A percentile compares a stretch with the other conserved stretches of the same genome.
These are phyloP conservation scores for Carallia brachiata DNA, from an alignment of 345 rosid species.

Conservation along the genomic window DNA sequence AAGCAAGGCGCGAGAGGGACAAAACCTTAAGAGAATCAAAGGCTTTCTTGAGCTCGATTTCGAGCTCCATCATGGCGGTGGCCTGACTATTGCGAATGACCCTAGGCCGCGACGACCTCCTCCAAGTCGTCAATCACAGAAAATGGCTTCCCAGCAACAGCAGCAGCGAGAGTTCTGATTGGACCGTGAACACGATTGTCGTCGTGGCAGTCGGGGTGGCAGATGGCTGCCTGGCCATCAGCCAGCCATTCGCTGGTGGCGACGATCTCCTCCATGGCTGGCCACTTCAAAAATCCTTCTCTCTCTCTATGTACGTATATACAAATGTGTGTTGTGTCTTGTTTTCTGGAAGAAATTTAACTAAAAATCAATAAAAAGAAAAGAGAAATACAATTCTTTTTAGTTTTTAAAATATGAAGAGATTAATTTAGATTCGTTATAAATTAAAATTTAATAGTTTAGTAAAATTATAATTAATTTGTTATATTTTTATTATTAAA, in stretches of 20 bases:
- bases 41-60: conserved; percentile 85
- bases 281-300: too few species aligned
- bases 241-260: conserved; percentile 87
- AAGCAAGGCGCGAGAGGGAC: too few species aligned
- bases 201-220: conserved; percentile 8
- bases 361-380: too few species aligned
- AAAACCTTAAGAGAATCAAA: conserved; percentile 81
- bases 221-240: conserved; percentile 79
- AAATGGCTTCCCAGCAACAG: conserved; percentile 38
- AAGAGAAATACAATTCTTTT: too few species aligned
- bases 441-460: too few species aligned
- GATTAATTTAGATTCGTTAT: too few species aligned
- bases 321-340: too few species aligned
- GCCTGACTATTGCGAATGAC: conserved; percentile 79
- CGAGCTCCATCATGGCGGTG: conserved; percentile 98
- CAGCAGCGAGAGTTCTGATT: conserved; percentile 5
- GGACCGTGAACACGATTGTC: background rate
- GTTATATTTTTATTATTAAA: too few species aligned
- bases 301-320: too few species aligned
- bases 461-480: too few species aligned
- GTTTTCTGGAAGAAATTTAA: too few species aligned
- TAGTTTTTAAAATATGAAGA: too few species aligned
- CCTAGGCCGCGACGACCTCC: conserved; percentile 87
- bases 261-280: conserved; percentile 17
- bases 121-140: conserved; percentile 84